These are phyloP conservation scores for Lonicera japonica DNA, from an alignment of 129 eudicot genomes.

Conservation along the genomic window DNA sequence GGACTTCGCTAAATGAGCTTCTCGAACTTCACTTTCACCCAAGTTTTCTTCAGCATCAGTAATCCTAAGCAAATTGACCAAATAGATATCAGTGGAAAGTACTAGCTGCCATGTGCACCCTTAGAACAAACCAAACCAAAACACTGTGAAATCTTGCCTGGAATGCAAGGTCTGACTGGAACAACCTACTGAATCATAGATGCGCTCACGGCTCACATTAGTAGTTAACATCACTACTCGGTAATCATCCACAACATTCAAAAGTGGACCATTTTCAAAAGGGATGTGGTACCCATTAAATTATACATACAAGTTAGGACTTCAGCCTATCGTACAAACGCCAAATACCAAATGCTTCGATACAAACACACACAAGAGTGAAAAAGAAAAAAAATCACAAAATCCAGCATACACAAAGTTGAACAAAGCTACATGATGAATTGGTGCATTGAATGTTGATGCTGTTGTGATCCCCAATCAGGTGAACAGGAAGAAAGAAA, in stretches of 20 bases:
- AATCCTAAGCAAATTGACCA: slow-evolving; percentile 39
- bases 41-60: slow-evolving; percentile 96
- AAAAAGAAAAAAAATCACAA: not conserved
- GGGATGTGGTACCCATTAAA: too few species aligned
- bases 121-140: too few species aligned
- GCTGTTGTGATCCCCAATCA: not conserved
- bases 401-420: not conserved
- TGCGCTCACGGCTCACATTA: not conserved
- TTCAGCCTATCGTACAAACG: not conserved
- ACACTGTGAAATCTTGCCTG: too few species aligned
- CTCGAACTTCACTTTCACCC: slow-evolving; percentile 99
- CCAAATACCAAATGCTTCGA: not conserved
- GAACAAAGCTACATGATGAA: not conserved
- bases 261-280: not conserved
- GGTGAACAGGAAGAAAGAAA: not conserved
- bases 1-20: slow-evolving; percentile 95
- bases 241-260: not conserved
- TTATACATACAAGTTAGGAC: too few species aligned
- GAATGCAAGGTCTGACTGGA: not conserved
- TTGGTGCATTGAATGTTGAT: not conserved
- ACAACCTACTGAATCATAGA: not conserved
- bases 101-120: slow-evolving; percentile 2
- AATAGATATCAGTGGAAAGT: not conserved
- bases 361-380: too few species aligned
- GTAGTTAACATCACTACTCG: not conserved